Evolutionary conservation across 1,284 basidiomycete genomes (phyloP).

Genomic region (Macrocybe sp.): DNA sequence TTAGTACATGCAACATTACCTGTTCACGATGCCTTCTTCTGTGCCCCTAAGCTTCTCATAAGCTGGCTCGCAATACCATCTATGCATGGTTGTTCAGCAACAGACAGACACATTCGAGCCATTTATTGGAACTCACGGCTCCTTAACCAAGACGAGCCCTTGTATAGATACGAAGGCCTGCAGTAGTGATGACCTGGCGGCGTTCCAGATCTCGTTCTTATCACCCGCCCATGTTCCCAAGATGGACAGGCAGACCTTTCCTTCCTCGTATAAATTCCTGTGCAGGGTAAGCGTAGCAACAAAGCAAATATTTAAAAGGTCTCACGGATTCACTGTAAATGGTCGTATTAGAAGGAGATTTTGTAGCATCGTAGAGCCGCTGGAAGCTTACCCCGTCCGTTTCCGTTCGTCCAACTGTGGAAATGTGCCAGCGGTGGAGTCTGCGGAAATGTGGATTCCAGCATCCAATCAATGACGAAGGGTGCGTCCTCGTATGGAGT

Average conservation of each 20-base stretch:
- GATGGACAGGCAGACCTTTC: constrained; percentile 91
- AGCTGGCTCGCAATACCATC: constrained; percentile 90
- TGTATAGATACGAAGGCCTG: constrained; percentile 94
- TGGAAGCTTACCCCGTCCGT: constrained; percentile 67
- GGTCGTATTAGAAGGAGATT: not conserved
- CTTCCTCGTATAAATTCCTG: constrained; percentile 91
- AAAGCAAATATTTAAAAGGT: not conserved
- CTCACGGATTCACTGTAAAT: constrained; percentile 68
- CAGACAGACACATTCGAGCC: not conserved
- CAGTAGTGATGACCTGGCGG: constrained; percentile 77
- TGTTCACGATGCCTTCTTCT: constrained; percentile 84
- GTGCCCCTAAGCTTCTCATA: constrained; percentile 89
- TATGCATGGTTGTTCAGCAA: constrained; percentile 21
- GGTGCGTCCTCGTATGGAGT: constrained; percentile 93
- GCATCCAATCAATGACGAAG: constrained; percentile 92
- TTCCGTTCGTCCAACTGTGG: constrained; percentile 91
- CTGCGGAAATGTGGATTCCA: constrained; percentile 84
- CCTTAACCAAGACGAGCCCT: constrained; percentile 86
- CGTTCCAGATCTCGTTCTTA: constrained; percentile 80
- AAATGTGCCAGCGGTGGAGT: constrained; percentile 88
- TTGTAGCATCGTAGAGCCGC: constrained; percentile 1
- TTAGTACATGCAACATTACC: constrained; percentile 30
- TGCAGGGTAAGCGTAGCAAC: not conserved
- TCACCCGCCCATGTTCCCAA: constrained; percentile 92
- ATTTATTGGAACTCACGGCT: constrained; percentile 57